Evolutionary conservation across 768 basidiomycete genomes (phyloP).

Genomic region (Ramaria sp.): DNA sequence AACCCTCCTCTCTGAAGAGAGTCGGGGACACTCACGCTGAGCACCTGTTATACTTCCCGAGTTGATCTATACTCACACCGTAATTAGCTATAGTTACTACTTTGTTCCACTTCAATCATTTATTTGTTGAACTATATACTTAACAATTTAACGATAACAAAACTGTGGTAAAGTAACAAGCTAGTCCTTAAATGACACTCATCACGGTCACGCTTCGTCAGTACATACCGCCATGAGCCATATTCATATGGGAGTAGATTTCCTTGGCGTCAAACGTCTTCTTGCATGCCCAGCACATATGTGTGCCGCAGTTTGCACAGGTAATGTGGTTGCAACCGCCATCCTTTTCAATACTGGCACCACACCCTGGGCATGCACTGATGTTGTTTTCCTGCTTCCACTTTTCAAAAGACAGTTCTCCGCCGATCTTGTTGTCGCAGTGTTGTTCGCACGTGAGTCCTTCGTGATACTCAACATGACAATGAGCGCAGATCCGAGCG

Average conservation of each 20-base stretch:
- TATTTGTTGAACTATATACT: too few relatives aligned
- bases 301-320: constrained; percentile 63
- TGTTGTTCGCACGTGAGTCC: constrained; percentile 50
- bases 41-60: too few relatives aligned
- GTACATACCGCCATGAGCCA: constrained; percentile 37
- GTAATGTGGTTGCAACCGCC: constrained; percentile 80
- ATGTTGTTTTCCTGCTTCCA: constrained; percentile 59
- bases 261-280: constrained; percentile 37
- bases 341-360: constrained; percentile 54
- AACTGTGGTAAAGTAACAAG: too few relatives aligned
- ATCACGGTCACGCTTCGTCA: background rate
- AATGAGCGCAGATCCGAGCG: constrained; percentile 54
- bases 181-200: too few relatives aligned
- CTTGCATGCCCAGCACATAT: constrained; percentile 76
- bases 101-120: too few relatives aligned
- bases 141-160: too few relatives aligned
- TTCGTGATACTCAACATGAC: constrained; percentile 51
- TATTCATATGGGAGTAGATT: constrained; percentile 73
- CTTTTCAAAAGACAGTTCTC: constrained; percentile 44
- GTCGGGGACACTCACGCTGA: too few relatives aligned
- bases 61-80: too few relatives aligned
- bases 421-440: constrained; percentile 21
- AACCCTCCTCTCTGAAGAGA: too few relatives aligned
- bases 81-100: too few relatives aligned
- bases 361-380: constrained; percentile 66